These are phyloP conservation scores for Tylopilus orsonianus DNA, from an alignment of 1,284 basidiomycete species.

Conservation along the genomic window DNA sequence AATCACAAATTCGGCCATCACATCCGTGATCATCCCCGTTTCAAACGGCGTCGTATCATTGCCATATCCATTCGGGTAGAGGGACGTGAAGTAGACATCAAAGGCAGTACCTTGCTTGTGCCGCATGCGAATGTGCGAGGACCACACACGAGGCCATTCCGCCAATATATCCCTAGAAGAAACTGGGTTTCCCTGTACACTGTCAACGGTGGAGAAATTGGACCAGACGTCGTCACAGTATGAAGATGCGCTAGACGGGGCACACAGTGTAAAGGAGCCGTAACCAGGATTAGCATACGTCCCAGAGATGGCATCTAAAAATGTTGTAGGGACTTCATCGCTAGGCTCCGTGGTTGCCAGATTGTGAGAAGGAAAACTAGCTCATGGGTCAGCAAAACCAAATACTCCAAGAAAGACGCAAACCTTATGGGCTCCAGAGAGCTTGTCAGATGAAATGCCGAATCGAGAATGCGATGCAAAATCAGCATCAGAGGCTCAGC, in stretches of 20 bases:
- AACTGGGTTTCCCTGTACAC: not conserved
- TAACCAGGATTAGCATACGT: constrained; percentile 38
- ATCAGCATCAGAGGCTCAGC: constrained; percentile 9
- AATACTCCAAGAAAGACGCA: not conserved
- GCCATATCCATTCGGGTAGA: constrained; percentile 33
- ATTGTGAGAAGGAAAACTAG: constrained; percentile 4
- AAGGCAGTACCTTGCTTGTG: constrained; percentile 17
- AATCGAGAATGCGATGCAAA: constrained; percentile 20
- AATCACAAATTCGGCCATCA: constrained; percentile 22
- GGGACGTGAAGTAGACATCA: constrained; percentile 11
- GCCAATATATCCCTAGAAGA: constrained; percentile 22
- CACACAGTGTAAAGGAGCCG: constrained; percentile 37
- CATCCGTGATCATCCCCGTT: constrained; percentile 5
- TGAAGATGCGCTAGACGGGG: constrained; percentile 23
- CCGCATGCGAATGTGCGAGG: constrained; percentile 30
- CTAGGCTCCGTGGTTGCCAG: not conserved
- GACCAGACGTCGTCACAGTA: constrained; percentile 31
- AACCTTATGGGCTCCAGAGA: constrained; percentile 5
- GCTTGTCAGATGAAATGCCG: constrained; percentile 10
- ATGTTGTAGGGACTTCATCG: not conserved
- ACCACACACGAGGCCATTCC: constrained; percentile 29
- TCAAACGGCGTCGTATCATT: constrained; percentile 32
- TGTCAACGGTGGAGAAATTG: constrained; percentile 31
- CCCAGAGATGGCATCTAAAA: constrained; percentile 31
- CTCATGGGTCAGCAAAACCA: not conserved